Evolutionary conservation across 2,329 filamentous ascomycete species (phyloP).

Genomic region (Monascus ruber): DNA sequence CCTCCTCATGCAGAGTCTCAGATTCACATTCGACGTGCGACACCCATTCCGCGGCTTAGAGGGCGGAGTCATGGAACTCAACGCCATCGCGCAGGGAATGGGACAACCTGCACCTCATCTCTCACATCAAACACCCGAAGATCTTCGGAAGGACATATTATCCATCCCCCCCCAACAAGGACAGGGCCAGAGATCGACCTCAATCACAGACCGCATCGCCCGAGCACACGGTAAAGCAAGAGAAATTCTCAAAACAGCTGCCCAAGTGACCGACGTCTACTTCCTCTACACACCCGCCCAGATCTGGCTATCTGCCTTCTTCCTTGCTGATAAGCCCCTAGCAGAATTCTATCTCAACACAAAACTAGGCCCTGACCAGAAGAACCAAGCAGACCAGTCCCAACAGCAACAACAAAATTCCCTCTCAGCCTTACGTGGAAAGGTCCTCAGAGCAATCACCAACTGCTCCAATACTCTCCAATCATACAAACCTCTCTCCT

Average conservation of each 20-base stretch:
- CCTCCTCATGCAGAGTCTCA: conserved; percentile 77
- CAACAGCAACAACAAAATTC: conserved; percentile 6
- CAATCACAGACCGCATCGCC: conserved; percentile 37
- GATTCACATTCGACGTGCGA: conserved; percentile 86
- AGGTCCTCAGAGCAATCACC: conserved; percentile 25
- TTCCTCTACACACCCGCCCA: conserved; percentile 92
- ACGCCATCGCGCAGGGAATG: conserved; percentile 53
- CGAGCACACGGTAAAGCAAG: conserved; percentile 63
- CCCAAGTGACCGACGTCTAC: conserved; percentile 86
- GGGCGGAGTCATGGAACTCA: conserved; percentile 73
- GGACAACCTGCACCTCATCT: conserved; percentile 25
- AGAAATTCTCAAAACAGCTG: conserved; percentile 64
- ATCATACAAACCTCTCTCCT: conserved; percentile 26
- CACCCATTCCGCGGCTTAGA: conserved; percentile 84
- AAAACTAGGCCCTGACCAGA: conserved; percentile 23
- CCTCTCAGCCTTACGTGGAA: conserved; percentile 22
- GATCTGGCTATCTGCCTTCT: conserved; percentile 75
- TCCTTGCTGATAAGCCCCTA: conserved; percentile 54
- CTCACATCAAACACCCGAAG: conserved; percentile 18
- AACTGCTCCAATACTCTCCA: conserved; percentile 29
- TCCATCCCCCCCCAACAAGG: conserved; percentile 16
- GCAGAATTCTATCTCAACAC: conserved; percentile 34
- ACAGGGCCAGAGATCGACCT: conserved; percentile 5
- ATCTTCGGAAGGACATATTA: conserved; percentile 18
- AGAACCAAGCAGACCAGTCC: conserved; percentile 7